Conservation (phyloP, 139 green algal species). For the Chlamydomonas schloesseri region DNA sequence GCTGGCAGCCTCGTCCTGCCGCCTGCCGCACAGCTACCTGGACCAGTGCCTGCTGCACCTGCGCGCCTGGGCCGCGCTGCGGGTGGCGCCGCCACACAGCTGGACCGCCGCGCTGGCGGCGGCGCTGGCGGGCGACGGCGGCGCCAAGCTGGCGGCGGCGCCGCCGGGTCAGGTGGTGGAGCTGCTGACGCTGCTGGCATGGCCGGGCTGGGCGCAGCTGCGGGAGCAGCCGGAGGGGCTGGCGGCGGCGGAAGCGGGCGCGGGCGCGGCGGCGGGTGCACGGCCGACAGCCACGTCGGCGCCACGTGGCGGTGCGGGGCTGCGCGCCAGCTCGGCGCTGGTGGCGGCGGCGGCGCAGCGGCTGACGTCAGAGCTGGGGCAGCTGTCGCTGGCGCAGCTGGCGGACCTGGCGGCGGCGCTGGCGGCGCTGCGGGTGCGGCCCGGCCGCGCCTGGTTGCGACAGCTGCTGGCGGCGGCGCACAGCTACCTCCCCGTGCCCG, state of each 20-base stretch:
- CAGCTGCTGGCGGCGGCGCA: not conserved
- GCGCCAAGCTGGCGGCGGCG: not conserved
- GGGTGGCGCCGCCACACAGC: not conserved
- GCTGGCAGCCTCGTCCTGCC: not conserved
- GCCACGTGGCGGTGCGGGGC: not conserved
- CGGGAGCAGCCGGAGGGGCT: not conserved
- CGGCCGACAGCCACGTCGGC: not conserved
- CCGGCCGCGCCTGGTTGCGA: not conserved
- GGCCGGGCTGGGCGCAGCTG: not conserved
- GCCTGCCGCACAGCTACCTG: conserved; percentile 18
- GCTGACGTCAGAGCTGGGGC: not conserved
- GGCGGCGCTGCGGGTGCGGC: not conserved
- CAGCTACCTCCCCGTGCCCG: too few species aligned
- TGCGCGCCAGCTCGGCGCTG: conserved; percentile 8
- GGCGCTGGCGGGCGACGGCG: not conserved
- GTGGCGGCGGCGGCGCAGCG: not conserved
- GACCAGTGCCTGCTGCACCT: conserved; percentile 31
- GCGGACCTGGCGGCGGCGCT: not conserved
- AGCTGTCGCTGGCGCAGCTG: not conserved
- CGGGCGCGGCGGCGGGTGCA: not conserved
- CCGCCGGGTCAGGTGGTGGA: not conserved
- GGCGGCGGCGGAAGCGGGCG: not conserved
- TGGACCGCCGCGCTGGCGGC: conserved; percentile 11
- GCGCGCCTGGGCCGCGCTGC: conserved; percentile 31
- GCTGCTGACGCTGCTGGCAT: conserved; percentile 27